Percentiles rank a stretch among this genome's conserved stretches.
These are phyloP conservation scores for Cystobasidium onofrii DNA, from an alignment of 768 basidiomycete species.

Conservation along the genomic window DNA sequence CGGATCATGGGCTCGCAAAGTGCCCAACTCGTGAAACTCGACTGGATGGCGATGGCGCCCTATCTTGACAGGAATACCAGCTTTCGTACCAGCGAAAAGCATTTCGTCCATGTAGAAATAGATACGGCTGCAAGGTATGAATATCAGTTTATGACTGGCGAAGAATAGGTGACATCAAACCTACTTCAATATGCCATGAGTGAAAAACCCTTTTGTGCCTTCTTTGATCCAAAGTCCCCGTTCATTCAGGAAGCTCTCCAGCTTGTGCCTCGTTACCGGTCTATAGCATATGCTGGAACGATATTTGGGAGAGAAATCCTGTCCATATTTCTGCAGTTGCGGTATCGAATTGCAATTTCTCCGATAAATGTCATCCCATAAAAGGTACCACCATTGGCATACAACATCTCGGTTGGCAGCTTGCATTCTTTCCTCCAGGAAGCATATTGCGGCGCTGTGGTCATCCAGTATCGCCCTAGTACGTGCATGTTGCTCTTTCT, in stretches of 20 bases:
- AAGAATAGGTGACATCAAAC: no score
- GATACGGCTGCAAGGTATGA: conserved; percentile 43
- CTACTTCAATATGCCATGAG: conserved; percentile 18
- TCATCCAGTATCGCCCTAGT: conserved; percentile 53
- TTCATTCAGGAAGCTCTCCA: conserved; percentile 61
- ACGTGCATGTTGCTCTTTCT: conserved; percentile 53
- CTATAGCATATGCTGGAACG: conserved; percentile 57
- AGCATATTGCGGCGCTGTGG: conserved; percentile 51
- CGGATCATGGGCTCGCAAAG: conserved; percentile 50
- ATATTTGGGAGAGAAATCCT: conserved; percentile 66
- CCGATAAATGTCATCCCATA: conserved; percentile 56
- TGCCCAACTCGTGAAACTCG: conserved; percentile 57
- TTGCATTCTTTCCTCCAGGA: conserved; percentile 54
- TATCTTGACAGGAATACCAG: conserved; percentile 59
- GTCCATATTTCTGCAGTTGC: conserved; percentile 50
- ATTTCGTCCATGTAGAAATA: conserved; percentile 65
- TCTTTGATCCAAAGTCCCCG: conserved; percentile 55
- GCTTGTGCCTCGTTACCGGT: conserved; percentile 56
- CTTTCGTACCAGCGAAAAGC: conserved; percentile 54
- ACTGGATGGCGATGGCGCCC: conserved; percentile 52
- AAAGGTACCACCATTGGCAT: conserved; percentile 68
- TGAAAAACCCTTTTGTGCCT: conserved; percentile 45
- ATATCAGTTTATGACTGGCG: no score
- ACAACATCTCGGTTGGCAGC: conserved; percentile 52
- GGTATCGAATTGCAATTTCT: conserved; percentile 58